These are phyloP conservation scores for Vararia minispora DNA, from an alignment of 768 basidiomycete species.

Conservation along the genomic window DNA sequence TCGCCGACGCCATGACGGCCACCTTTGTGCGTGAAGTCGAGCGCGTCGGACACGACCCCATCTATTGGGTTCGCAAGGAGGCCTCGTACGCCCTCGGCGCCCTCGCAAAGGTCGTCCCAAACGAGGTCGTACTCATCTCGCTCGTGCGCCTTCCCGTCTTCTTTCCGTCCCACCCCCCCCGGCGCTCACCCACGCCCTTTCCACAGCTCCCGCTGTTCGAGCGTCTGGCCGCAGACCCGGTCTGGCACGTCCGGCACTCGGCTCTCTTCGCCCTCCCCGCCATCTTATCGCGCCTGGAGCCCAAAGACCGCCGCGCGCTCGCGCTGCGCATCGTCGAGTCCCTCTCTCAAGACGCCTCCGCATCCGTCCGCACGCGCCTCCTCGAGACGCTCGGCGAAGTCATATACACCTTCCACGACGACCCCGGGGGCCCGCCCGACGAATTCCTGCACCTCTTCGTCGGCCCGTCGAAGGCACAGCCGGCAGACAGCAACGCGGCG, in stretches of 20 bases:
- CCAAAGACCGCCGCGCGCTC: slow-evolving; percentile 43
- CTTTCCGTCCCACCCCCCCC: background rate
- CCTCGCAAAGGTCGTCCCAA: slow-evolving; percentile 78
- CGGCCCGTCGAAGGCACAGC: slow-evolving; percentile 24
- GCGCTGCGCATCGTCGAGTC: slow-evolving; percentile 55
- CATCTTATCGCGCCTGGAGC: slow-evolving; percentile 55
- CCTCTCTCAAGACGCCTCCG: slow-evolving; percentile 51
- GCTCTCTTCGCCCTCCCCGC: slow-evolving; percentile 79
- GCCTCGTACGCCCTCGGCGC: slow-evolving; percentile 84
- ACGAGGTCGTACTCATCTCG: slow-evolving; percentile 52
- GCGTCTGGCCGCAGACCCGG: slow-evolving; percentile 49
- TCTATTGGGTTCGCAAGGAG: slow-evolving; percentile 76
- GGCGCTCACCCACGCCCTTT: slow-evolving; percentile 2
- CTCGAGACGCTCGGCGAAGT: slow-evolving; percentile 87
- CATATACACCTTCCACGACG: slow-evolving; percentile 65
- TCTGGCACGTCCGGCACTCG: slow-evolving; percentile 82
- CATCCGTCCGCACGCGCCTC: slow-evolving; percentile 65
- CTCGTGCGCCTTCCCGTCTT: slow-evolving; percentile 30
- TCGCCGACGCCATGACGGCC: slow-evolving; percentile 42
- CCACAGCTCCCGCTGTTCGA: slow-evolving; percentile 74
- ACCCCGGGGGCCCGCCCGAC: slow-evolving; percentile 56
- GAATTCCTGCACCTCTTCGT: slow-evolving; percentile 72
- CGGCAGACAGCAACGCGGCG: background rate
- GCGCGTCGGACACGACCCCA: slow-evolving; percentile 49
- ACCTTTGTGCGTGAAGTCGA: slow-evolving; percentile 70